Base-by-base conservation (phyloP, 148 eudicot species). In the Rhododendron mucronatum region DNA sequence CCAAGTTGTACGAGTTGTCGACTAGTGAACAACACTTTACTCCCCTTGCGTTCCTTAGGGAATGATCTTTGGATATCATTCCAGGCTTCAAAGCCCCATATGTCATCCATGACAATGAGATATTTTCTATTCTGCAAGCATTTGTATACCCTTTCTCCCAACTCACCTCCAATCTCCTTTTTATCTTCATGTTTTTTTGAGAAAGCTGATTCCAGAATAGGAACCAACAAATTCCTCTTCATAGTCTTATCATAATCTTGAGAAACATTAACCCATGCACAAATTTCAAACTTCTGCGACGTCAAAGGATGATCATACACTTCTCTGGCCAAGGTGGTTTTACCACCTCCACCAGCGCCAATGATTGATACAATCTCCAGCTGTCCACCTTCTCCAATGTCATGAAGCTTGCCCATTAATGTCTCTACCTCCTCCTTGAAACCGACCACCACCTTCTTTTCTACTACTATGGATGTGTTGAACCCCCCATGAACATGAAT, bases 221-320 rank as follows among this genome's bases (percentile, higher is more conserved):
- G 5, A 20, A 89, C 57, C 50, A 90, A 77, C 41, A 92, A 77
- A 20, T 89, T 85, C 48, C 85, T 65, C 47, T 83, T 87, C 23
- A 20, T 59, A 59, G 2, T 59, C n/a, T 1, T 59, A 59, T 53
- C 78, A 84, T 87, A 89, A 1, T 85, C 89, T 59, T 90, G 87
- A 1, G 94, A 92, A 47, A 90, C 86, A 23, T 82, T 69, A 8
- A 90, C 89, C 92, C 94, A 92, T 6, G 61, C 61, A 55, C 61
- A 7, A 16, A 55, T 55, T 4, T 55, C 61, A 55, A 55, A 55
- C 1, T 15, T 55, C 1, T 16, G 6, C 21, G 0, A 16, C 6
- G 61, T 55, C 21, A 15, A 16, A 55, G 6, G 21, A 15, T 15
- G 59, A 53, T 53, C 59, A 55, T 55, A 55, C 5, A 55, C 21